Evolutionary conservation across 441 rosid genomes (phyloP).

Genomic region (Kokia cookei): DNA sequence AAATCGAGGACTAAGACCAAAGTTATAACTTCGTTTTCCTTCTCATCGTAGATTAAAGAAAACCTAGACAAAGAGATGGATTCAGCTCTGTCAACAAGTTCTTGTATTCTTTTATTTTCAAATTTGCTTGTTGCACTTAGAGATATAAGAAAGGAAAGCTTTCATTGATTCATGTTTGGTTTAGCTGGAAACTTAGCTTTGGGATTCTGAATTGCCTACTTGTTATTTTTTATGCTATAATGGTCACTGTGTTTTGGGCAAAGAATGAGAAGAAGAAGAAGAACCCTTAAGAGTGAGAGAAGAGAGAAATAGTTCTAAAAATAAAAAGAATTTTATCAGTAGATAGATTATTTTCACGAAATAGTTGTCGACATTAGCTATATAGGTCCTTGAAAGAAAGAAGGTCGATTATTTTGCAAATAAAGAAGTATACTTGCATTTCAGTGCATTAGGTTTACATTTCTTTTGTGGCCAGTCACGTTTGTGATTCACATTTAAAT

Average conservation of each 20-base stretch:
- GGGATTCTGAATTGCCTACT: neutral
- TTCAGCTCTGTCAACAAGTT: neutral
- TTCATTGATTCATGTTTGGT: neutral
- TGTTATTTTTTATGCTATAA: neutral
- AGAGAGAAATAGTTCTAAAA: neutral
- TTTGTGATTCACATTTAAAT: neutral
- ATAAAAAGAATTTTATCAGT: neutral
- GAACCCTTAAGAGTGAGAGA: neutral
- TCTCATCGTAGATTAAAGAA: neutral
- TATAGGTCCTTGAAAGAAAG: neutral
- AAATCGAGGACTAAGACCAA: neutral
- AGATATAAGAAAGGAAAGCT: neutral
- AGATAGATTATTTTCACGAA: neutral
- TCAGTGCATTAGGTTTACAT: neutral
- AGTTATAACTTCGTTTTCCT: neutral
- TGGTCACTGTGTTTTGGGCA: neutral
- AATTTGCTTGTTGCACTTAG: neutral
- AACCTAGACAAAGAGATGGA: neutral
- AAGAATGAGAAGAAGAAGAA: neutral
- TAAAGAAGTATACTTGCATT: neutral
- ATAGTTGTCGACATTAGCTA: neutral
- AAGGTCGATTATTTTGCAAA: neutral
- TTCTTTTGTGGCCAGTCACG: neutral
- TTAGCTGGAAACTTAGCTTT: neutral
- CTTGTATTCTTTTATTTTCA: slow-evolving; percentile 2